A percentile compares a stretch with the other conserved stretches of the same genome.
Conservation (phyloP, 495 filamentous ascomycete genomes). For the Podospora comata region DNA sequence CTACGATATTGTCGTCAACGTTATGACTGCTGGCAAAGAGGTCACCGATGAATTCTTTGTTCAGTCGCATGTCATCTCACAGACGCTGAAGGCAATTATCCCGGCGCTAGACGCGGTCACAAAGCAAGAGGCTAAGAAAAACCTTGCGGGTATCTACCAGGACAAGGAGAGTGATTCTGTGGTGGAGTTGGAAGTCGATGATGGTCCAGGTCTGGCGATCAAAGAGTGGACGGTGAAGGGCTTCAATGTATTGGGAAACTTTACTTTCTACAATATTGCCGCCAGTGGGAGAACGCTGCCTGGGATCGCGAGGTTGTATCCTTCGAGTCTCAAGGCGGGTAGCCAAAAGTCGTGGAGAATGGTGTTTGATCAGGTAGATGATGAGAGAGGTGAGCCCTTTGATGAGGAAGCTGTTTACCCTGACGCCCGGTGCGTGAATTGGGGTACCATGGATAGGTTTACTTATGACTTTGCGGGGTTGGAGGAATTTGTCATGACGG, state of each 20-base stretch:
- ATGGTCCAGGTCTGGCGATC: conserved; percentile 5
- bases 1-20: conserved; percentile 9
- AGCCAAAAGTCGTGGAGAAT: conserved; percentile 7
- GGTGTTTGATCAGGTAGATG: conserved; percentile 12
- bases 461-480: background rate
- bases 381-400: background rate
- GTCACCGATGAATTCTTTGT: background rate
- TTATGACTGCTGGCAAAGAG: conserved; percentile 4
- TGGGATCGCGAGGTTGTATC: conserved; percentile 6
- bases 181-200: conserved; percentile 1
- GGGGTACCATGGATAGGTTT: conserved; percentile 8
- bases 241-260: conserved; percentile 2
- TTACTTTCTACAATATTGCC: background rate
- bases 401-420: background rate
- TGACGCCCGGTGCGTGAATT: conserved; percentile 6
- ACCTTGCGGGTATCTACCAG: background rate
- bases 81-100: conserved; percentile 3
- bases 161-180: background rate
- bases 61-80: background rate
- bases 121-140: conserved; percentile 5
- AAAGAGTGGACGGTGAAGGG: conserved; percentile 2
- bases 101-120: conserved; percentile 2
- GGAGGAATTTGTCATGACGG: conserved; percentile 6
- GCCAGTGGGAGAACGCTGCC: background rate
- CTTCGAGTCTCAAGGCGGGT: conserved; percentile 4